Evolutionary conservation across 225 moss, liverwort and hornwort genomes (phyloP), one percentile per base, ranked within the genome.

Genomic region (Bryum argenteum): DNA sequence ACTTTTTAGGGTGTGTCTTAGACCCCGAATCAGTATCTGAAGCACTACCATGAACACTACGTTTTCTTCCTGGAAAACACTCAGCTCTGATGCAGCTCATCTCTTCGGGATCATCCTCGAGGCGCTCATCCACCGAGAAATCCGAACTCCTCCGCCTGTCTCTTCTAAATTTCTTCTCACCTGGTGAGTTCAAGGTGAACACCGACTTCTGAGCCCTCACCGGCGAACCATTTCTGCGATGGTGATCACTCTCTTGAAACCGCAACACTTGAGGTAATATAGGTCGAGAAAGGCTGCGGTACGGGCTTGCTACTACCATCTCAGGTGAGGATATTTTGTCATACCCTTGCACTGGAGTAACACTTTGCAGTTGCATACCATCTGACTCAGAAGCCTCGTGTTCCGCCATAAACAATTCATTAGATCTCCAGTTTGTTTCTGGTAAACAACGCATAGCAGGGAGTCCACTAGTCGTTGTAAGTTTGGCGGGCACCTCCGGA

Each of bases 11-110:
- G 33, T 80, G 80, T 56, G 71, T 74, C 71, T 73, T 76, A 61
- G 71, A 73, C 39, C 70, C 74, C 71, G 75, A 39, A 75, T 89
- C 89, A 58, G 79, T 71, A 63, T 91, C 81, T 60, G 83, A 83
- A 55, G 79, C 71, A 83, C 78, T 89, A 62, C 66, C 78, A 80
- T 78, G 80, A 3, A 65, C 65, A 82, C 75, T 79, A 63, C 76
- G 78, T 71, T 71, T 89, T 67, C 65, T 82, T 79, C 85, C 89
- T 53, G 89, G 84, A 56, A 89, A 88, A 75, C 89, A 86, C 69
- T 91, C 91, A 43, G 81, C 91, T 47, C 89, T 83, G 20, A 91
- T 85, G 71, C 91, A 91, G 78, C 82, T 89, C 60, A 89, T 82
- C 37, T 93, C 85, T 50, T 76, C 87, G 19, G 80, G 82, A 71